These are phyloP conservation scores for Neurospora africana DNA, from an alignment of 495 filamentous ascomycete genomes.

Conservation along the genomic window DNA sequence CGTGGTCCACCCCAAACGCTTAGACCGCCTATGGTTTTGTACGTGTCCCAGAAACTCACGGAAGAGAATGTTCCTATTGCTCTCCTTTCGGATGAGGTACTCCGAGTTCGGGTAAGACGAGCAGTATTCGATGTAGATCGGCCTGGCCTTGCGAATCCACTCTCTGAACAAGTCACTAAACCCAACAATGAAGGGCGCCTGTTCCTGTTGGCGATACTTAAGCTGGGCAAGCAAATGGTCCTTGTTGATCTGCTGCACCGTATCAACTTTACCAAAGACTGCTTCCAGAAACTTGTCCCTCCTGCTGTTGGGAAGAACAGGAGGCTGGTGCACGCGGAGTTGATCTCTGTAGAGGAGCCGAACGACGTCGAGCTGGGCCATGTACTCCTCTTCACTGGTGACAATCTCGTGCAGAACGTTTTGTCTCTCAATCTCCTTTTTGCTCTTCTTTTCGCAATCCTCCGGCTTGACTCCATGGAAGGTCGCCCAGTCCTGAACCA, in stretches of 20 bases:
- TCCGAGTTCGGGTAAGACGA: conserved; percentile 75
- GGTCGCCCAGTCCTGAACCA: conserved; percentile 74
- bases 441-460: conserved; percentile 51
- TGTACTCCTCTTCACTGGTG: conserved; percentile 81
- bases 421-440: conserved; percentile 87
- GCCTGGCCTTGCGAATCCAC: conserved; percentile 92
- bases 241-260: conserved; percentile 83
- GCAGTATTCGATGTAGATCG: conserved; percentile 85
- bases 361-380: conserved; percentile 77
- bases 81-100: conserved; percentile 75
- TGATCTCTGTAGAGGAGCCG: conserved; percentile 79
- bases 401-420: conserved; percentile 96
- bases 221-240: conserved; percentile 90
- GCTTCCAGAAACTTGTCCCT: conserved; percentile 66
- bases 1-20: conserved; percentile 84
- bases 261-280: conserved; percentile 86
- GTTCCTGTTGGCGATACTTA: conserved; percentile 94
- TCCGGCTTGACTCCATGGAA: conserved; percentile 84
- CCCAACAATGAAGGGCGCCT: conserved; percentile 86
- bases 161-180: conserved; percentile 98
- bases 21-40: conserved; percentile 68
- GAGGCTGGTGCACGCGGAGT: conserved; percentile 59
- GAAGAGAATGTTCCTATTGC: conserved; percentile 77
- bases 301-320: conserved; percentile 66
- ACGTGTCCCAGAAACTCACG: conserved; percentile 72